Percentiles rank a stretch among this genome's conserved stretches.
These are phyloP conservation scores for Periconia sp. DNA, from an alignment of 2,329 filamentous ascomycete species.

Conservation along the genomic window DNA sequence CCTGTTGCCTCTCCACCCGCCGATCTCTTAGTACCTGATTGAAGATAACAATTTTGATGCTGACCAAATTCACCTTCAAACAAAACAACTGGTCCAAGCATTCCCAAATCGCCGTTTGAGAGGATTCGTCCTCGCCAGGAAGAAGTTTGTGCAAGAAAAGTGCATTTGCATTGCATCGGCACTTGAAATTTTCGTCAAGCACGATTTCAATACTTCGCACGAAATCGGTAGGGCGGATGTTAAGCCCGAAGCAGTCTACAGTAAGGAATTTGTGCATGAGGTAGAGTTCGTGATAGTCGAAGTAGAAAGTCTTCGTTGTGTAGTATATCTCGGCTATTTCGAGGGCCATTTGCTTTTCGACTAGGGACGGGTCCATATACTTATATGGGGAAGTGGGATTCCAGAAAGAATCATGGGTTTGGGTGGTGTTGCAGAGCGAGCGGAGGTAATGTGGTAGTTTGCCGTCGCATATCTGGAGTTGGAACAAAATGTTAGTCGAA, in stretches of 20 bases:
- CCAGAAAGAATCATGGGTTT: constrained; percentile 3
- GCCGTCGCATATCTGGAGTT: constrained; percentile 3
- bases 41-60: background rate
- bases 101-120: background rate
- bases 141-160: background rate
- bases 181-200: background rate
- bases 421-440: background rate
- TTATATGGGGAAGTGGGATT: background rate
- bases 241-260: constrained; percentile 1
- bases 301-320: constrained; percentile 2
- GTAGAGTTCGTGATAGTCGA: constrained; percentile 5
- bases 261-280: constrained; percentile 5
- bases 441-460: background rate
- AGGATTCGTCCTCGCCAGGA: background rate
- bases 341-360: background rate
- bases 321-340: constrained; percentile 2
- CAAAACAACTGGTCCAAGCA: background rate
- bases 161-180: background rate
- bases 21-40: background rate
- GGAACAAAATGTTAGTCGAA: background rate
- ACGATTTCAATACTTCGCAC: constrained; percentile 2
- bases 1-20: background rate
- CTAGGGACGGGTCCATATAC: background rate
- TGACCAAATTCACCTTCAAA: background rate
- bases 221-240: background rate